Evolutionary conservation across 345 rosid genomes (phyloP).

Genomic region (Garcia nutans): DNA sequence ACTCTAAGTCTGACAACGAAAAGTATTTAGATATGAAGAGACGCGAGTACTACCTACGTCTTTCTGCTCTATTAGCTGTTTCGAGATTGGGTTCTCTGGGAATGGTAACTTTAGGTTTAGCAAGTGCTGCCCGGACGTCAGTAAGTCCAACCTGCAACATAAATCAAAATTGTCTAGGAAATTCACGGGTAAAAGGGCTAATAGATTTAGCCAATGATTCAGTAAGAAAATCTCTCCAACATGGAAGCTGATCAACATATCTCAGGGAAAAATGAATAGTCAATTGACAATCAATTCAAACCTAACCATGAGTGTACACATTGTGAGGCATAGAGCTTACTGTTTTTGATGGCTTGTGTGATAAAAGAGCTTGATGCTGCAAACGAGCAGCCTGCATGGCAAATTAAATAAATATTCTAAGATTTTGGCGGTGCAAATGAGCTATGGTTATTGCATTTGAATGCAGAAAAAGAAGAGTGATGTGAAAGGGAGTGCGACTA

Average conservation of each 20-base stretch:
- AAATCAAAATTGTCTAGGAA: slow-evolving; percentile 12
- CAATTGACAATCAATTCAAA: background rate
- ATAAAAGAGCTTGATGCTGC: slow-evolving; percentile 56
- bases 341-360: slow-evolving; percentile 49
- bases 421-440: background rate
- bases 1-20: background rate
- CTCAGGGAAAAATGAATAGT: background rate
- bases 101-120: slow-evolving; percentile 42
- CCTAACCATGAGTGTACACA: background rate
- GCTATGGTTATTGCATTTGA: background rate
- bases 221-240: background rate
- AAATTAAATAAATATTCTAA: slow-evolving; percentile 1
- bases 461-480: background rate
- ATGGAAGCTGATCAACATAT: background rate
- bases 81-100: slow-evolving; percentile 57
- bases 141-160: slow-evolving; percentile 28
- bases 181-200: background rate
- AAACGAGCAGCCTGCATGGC: slow-evolving; percentile 51
- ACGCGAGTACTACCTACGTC: slow-evolving; percentile 36
- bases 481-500: background rate
- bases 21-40: background rate
- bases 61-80: slow-evolving; percentile 56
- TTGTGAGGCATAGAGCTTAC: slow-evolving; percentile 25
- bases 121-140: slow-evolving; percentile 19
- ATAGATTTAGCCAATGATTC: background rate